Evolutionary conservation across 768 basidiomycete species (phyloP), one percentile per base, ranked within the genome.

Genomic region (Termitomyces sp.): DNA sequence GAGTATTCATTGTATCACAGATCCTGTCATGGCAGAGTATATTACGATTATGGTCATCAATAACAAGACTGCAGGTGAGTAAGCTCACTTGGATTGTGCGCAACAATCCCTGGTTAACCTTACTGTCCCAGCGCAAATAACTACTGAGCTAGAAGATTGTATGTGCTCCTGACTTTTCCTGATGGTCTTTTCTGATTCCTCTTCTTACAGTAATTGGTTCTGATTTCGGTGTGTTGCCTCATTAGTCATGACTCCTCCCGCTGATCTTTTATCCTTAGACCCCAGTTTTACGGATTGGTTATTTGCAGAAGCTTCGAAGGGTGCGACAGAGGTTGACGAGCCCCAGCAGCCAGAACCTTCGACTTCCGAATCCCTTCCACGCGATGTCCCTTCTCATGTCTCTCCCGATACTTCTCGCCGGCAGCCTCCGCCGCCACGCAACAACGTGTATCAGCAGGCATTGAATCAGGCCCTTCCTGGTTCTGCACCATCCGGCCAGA

Each of bases 31-130:
- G 91, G 91, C 93, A 3, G 93, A 95, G 72, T 95, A 93, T 67
- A 93, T 95, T 57, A 93, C 91, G 20, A 95, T 95, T 58, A 94
- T 95, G 93, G 83, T 95, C 47, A 93, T 94, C 63, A 95, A 95
- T 69, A 90, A 91, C 72, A 95, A 95, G 78, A 87, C 88, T 57
- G 72, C 84, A 61, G 82, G 91, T 88, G 64, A 34, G 86, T 74
- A 30, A 44, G 34, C 27, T 50, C 13, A 18, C 3, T 16, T 37
- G 1, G 24, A n/a, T 14, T 18, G 1, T 40, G 44, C 40, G 46
- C 40, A 47, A 18, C 57, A 52, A 34, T 33, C 14, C 36, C 7
- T 27, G 57, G 52, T 63, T 65, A 58, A 65, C 60, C 45, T 53
- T 56, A 52, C 27, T 43, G 53, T 57, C 55, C 51, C 67, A 90